Conservation (phyloP, 805 yeast genomes). For the Pichia paraexigua region DNA sequence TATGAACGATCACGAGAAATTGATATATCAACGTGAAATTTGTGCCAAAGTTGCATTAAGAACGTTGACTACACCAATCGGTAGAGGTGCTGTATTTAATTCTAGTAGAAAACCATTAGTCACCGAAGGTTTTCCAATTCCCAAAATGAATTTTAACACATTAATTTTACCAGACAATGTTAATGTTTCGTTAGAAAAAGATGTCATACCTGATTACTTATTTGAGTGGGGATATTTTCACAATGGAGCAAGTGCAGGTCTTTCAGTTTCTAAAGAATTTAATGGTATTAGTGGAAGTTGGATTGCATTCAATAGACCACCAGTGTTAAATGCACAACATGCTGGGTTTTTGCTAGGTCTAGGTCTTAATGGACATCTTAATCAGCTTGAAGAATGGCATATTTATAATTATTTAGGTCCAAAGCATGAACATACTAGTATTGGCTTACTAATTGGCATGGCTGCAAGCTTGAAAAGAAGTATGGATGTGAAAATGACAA, state of each 20-base stretch:
- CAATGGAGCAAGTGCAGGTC: constrained; percentile 83
- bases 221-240: constrained; percentile 85
- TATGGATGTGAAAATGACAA: constrained; percentile 80
- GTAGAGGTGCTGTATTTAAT: constrained; percentile 66
- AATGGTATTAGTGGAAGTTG: constrained; percentile 78
- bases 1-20: constrained; percentile 46
- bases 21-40: constrained; percentile 45
- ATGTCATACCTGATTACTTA: constrained; percentile 38
- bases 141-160: constrained; percentile 63
- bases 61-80: constrained; percentile 69
- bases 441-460: constrained; percentile 85
- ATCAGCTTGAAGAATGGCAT: constrained; percentile 88
- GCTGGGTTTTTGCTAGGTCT: constrained; percentile 92
- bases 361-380: constrained; percentile 86
- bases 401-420: constrained; percentile 89
- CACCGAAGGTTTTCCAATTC: constrained; percentile 78
- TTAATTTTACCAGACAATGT: constrained; percentile 55
- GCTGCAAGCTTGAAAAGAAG: constrained; percentile 80
- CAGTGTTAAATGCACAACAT: constrained; percentile 64
- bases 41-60: constrained; percentile 59
- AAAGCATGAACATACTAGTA: constrained; percentile 74
- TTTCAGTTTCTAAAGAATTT: constrained; percentile 58
- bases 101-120: constrained; percentile 67
- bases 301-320: constrained; percentile 82
- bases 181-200: constrained; percentile 53